A percentile compares a stretch with the other conserved stretches of the same genome.
Evolutionary conservation across 202 grass and related monocot genomes (phyloP).

Genomic region (Cymbopogon flexuosus): DNA sequence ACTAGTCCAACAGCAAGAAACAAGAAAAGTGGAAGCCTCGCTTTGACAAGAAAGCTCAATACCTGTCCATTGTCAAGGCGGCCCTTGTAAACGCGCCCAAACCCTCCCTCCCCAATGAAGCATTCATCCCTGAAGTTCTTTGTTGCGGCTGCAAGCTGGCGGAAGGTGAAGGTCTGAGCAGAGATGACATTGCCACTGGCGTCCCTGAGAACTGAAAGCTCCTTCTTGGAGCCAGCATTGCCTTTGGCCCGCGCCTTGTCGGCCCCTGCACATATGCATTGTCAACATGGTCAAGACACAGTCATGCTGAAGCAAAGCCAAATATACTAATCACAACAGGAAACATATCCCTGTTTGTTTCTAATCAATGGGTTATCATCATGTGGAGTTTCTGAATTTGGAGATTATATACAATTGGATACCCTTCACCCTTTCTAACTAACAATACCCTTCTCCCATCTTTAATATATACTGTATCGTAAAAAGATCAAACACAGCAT

Average conservation of each 20-base stretch:
- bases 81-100: constrained; percentile 85
- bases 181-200: constrained; percentile 45
- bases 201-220: constrained; percentile 41
- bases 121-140: constrained; percentile 88
- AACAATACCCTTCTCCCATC: neutral
- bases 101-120: constrained; percentile 91
- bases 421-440: neutral
- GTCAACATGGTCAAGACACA: neutral
- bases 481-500: neutral
- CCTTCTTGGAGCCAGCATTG: constrained; percentile 45
- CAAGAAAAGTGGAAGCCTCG: constrained; percentile 4
- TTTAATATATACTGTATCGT: too few relatives aligned
- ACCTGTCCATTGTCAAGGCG: constrained; percentile 83
- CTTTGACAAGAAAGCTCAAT: constrained; percentile 25
- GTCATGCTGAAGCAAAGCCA: neutral
- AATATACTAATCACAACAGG: neutral
- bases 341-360: constrained; percentile 9
- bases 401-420: neutral
- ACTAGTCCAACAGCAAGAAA: constrained; percentile 37
- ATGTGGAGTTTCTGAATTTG: neutral
- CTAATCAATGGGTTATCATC: neutral
- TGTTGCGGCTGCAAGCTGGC: constrained; percentile 66
- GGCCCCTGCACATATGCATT: constrained; percentile 28
- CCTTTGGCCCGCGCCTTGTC: constrained; percentile 34
- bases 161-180: constrained; percentile 83